Percentiles rank a stretch among this genome's conserved stretches.
These are phyloP conservation scores for Escovopsis weberi DNA, from an alignment of 2,329 filamentous ascomycete species.

Conservation along the genomic window DNA sequence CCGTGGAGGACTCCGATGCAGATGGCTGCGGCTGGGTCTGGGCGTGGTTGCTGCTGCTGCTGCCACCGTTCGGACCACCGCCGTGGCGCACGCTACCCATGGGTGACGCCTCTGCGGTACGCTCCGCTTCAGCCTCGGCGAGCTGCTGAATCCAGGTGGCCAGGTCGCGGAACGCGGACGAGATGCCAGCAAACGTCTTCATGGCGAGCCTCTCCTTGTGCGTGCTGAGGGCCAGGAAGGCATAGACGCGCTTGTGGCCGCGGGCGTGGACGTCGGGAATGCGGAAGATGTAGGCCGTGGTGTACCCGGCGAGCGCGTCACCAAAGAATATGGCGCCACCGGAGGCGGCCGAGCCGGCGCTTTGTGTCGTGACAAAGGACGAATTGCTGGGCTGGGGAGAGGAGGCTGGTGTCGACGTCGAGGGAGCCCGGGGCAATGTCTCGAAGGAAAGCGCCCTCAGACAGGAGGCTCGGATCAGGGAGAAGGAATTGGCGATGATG, in stretches of 20 bases:
- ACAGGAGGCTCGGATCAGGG: conserved; percentile 51
- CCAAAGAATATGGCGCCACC: conserved; percentile 57
- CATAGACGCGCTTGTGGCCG: conserved; percentile 54
- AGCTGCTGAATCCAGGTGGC: conserved; percentile 52
- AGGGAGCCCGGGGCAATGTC: conserved; percentile 43
- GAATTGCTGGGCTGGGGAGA: conserved; percentile 23
- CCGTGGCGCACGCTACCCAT: conserved; percentile 25
- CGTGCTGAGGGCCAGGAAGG: conserved; percentile 50
- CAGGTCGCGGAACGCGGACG: conserved; percentile 47
- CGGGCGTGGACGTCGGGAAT: conserved; percentile 54
- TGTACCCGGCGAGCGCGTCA: conserved; percentile 49
- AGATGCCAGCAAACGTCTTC: conserved; percentile 49
- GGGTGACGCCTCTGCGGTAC: conserved; percentile 30
- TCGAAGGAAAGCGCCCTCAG: conserved; percentile 53
- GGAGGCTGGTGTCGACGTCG: conserved; percentile 23
- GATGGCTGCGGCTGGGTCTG: conserved; percentile 11
- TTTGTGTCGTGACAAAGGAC: conserved; percentile 39
- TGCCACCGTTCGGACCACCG: conserved; percentile 12
- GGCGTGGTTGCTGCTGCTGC: neutral
- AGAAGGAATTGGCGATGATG: conserved; percentile 45
- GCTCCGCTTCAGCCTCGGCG: conserved; percentile 48
- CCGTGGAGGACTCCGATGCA: conserved; percentile 13
- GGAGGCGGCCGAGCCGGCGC: conserved; percentile 38
- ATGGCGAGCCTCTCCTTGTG: conserved; percentile 51
- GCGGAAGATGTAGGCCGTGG: conserved; percentile 56